Conservation (phyloP, 495 filamentous ascomycete species). For the Neurospora sublineolata region DNA sequence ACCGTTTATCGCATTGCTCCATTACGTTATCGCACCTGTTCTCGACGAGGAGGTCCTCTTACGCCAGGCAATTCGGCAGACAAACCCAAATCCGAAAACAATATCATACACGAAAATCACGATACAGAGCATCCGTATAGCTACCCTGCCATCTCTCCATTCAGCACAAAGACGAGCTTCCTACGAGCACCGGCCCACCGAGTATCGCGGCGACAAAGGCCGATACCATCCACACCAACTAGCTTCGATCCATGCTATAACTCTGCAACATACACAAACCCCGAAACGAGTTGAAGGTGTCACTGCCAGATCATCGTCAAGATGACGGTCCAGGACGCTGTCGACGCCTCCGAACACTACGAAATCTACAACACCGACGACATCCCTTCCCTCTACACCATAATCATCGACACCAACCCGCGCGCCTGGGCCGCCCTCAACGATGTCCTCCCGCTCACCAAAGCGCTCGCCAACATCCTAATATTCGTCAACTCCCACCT, state of each 20-base stretch:
- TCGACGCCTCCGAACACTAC: slow-evolving; percentile 83
- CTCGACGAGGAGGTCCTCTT: neutral
- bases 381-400: slow-evolving; percentile 74
- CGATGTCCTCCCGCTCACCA: slow-evolving; percentile 66
- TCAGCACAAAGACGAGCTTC: neutral
- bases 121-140: neutral
- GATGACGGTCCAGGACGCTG: slow-evolving; percentile 51
- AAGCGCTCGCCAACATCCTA: slow-evolving; percentile 78
- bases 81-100: neutral
- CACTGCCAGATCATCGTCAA: slow-evolving; percentile 1
- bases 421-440: slow-evolving; percentile 79
- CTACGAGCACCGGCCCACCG: neutral
- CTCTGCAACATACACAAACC: neutral
- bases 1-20: neutral
- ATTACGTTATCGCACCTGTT: neutral
- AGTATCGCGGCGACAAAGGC: neutral
- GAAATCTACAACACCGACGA: slow-evolving; percentile 50
- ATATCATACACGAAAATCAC: neutral
- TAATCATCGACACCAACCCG: slow-evolving; percentile 94
- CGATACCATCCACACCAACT: neutral
- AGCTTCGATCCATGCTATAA: neutral
- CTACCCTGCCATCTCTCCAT: neutral
- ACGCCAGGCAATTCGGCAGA: neutral
- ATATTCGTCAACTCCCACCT: slow-evolving; percentile 96
- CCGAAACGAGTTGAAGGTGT: neutral